A percentile compares a stretch with the other conserved stretches of the same genome.
Evolutionary conservation across 352 stramenopile species (phyloP).

Genomic region (Phytophthora quininea): DNA sequence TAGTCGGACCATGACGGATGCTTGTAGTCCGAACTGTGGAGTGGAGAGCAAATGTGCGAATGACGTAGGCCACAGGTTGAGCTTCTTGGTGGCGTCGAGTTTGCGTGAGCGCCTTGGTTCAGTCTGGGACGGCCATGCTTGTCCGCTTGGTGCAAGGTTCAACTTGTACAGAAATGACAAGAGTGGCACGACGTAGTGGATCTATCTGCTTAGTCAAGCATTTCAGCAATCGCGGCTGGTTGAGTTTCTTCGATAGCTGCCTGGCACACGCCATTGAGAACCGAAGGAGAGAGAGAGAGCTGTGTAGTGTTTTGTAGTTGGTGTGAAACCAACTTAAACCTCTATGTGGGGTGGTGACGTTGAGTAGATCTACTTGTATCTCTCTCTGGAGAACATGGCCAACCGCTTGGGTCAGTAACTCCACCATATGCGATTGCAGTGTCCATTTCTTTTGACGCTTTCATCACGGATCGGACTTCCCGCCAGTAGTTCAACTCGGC

Average conservation of each 20-base stretch:
- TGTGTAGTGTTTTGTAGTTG: too few relatives aligned
- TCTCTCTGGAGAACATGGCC: background rate
- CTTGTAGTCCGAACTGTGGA: constrained; percentile 4
- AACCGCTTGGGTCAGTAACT: background rate
- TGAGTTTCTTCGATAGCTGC: too few relatives aligned
- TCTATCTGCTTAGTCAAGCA: too few relatives aligned
- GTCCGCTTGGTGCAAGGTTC: background rate
- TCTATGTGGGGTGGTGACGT: too few relatives aligned
- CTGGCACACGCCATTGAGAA: too few relatives aligned
- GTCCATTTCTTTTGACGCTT: background rate
- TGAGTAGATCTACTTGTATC: background rate
- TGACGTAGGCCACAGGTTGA: constrained; percentile 5
- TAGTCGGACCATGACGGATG: constrained; percentile 28
- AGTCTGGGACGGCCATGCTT: background rate
- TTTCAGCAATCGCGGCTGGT: too few relatives aligned
- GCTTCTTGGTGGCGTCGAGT: background rate
- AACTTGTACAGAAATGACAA: too few relatives aligned
- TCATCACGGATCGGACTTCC: background rate
- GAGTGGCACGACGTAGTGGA: too few relatives aligned
- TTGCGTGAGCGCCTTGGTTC: background rate
- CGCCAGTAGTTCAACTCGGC: background rate
- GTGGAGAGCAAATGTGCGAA: constrained; percentile 23
- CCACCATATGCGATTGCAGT: background rate
- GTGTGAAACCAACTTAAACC: too few relatives aligned
- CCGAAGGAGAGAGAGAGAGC: too few relatives aligned